Evolutionary conservation across 2,329 filamentous ascomycete genomes (phyloP), one percentile per base, ranked within the genome.

Genomic region (Paraconiothyrium sp.): DNA sequence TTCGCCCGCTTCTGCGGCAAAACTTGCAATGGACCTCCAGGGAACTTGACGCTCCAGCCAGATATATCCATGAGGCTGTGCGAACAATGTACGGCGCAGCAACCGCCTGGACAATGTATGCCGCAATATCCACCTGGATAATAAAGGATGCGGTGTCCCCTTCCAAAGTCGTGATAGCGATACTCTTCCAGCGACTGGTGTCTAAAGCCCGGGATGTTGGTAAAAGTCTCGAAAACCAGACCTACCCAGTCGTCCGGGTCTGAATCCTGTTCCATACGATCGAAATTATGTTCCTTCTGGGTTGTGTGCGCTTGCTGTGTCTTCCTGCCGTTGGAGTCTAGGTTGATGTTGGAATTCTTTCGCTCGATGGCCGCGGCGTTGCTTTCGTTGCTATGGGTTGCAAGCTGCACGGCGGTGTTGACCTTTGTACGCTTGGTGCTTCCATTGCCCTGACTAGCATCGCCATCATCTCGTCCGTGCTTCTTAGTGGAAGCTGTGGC

Each of bases 101-200:
- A 16, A 16, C 14, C 37, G 37, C 37, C 37, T 16, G 16, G 37
- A 16, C 37, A 41, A 16, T 16, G 37, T 6, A 41, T 16, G 5
- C 14, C 14, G 37, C 37, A 14, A 4, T 16, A 6, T 41, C 37
- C 37, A 41, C 37, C 37, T 41, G 37, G 37, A 44, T 44, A 30
- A 16, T 30, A 9, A 7, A 34, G 14, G 47, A 14, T 9, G 30
- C 47, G 27, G 14, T 20, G 10, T 34, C 47, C 48, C 16, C 10
- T 13, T 2, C 5, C 0, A n/a, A 37, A 50, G 32, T 50, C 48
- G 8, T 22, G 8, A 13, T 9, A 13, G n/a, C 48, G 32, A 20
- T 34, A 34, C 16, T 50, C 48, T 35, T 50, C 48, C 30, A 50
- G n/a, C 9, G 48, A 50, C 24, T 35, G 9, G 48, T 34, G 16